Evolutionary conservation across 75 land plant genomes (phyloP).

Genomic region (Chamaecyparis obtusa): DNA sequence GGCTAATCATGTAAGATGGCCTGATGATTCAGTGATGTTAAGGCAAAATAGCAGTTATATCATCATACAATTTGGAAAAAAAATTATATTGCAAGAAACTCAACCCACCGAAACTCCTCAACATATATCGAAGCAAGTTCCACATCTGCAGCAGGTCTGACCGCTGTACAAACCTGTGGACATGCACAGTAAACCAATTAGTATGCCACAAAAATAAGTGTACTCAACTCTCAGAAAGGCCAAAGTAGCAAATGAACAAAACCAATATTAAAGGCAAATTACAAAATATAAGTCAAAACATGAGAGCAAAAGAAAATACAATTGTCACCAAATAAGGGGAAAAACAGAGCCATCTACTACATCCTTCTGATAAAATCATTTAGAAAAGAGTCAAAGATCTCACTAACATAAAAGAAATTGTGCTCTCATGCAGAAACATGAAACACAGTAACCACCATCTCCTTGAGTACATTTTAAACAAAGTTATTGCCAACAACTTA

Average conservation of each 20-base stretch:
- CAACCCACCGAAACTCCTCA: conserved; percentile 80
- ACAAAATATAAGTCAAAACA: background rate
- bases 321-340: background rate
- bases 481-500: background rate
- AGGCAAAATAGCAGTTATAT: background rate
- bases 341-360: background rate
- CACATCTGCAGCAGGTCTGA: conserved; percentile 83
- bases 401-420: background rate
- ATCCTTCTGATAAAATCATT: background rate
- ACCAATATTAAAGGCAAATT: background rate
- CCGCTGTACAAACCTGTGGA: conserved; percentile 74
- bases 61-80: background rate
- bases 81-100: background rate
- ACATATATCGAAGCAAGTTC: conserved; percentile 86
- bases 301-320: background rate
- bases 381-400: background rate
- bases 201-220: background rate
- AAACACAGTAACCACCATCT: background rate
- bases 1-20: background rate
- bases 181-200: background rate
- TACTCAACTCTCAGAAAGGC: background rate
- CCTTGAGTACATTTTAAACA: background rate
- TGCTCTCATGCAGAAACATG: background rate
- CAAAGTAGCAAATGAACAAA: background rate
- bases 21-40: background rate